Evolutionary conservation across 345 rosid species (phyloP).

Genomic region (Eutrema heterophyllum): DNA sequence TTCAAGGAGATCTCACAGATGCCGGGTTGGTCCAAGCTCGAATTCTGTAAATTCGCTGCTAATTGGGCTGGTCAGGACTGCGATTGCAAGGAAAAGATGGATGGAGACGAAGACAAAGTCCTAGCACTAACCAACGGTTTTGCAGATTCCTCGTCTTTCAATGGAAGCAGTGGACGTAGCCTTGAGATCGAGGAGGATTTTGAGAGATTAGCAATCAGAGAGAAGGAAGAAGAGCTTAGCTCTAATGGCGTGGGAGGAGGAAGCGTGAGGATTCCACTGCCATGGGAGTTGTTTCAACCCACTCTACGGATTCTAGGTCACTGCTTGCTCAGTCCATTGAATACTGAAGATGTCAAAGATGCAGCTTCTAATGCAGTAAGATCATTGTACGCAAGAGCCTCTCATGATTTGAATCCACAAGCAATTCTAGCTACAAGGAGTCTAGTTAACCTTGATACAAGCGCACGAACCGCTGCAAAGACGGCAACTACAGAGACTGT

Average conservation of each 20-base stretch:
- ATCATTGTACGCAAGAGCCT: constrained; percentile 80
- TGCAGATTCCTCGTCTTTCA: constrained; percentile 13
- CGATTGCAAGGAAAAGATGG: constrained; percentile 49
- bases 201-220: constrained; percentile 37
- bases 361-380: constrained; percentile 71
- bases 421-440: constrained; percentile 82
- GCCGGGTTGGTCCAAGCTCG: constrained; percentile 88
- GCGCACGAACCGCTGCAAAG: constrained; percentile 52
- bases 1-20: constrained; percentile 78
- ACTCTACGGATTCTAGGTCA: constrained; percentile 73
- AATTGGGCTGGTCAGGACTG: constrained; percentile 93
- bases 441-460: constrained; percentile 76
- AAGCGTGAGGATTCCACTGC: constrained; percentile 78
- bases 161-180: constrained; percentile 30
- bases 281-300: constrained; percentile 94
- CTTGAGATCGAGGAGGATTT: constrained; percentile 37
- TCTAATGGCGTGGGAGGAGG: constrained; percentile 24
- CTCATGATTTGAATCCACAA: constrained; percentile 91
- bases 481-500: constrained; percentile 41
- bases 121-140: constrained; percentile 22
- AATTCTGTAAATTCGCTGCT: constrained; percentile 57
- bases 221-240: constrained; percentile 21
- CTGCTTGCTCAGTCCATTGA: constrained; percentile 79
- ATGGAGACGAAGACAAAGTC: constrained; percentile 26
- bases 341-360: constrained; percentile 67